phyloP scores from a whole-genome alignment of 2,329 filamentous ascomycete species.

The Leptographium flavum region DNA sequence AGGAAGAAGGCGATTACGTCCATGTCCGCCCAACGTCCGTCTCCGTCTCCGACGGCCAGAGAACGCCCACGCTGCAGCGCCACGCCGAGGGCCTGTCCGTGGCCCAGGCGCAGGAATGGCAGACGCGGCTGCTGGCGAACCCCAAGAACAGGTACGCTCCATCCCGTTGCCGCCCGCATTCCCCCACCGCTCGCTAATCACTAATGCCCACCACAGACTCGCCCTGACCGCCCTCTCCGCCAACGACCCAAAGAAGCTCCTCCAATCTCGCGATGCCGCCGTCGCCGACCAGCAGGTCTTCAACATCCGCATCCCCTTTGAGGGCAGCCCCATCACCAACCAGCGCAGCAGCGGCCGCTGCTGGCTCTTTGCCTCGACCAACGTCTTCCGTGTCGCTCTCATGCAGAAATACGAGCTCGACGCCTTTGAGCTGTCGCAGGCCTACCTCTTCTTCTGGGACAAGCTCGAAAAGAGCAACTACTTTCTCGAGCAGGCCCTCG shows the following conservation, averaged over 20 bases:
- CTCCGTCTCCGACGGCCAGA: neutral
- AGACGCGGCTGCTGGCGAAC: conserved; percentile 46
- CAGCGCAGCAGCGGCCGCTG: conserved; percentile 71
- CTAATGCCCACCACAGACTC: conserved; percentile 38
- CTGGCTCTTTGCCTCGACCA: conserved; percentile 88
- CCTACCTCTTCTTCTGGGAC: conserved; percentile 86
- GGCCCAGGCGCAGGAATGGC: conserved; percentile 40
- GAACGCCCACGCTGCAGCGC: neutral
- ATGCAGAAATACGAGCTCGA: conserved; percentile 72
- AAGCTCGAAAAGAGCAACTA: conserved; percentile 87
- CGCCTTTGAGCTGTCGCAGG: conserved; percentile 73
- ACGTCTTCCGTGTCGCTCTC: conserved; percentile 76
- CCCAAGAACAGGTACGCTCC: conserved; percentile 45
- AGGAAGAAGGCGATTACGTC: neutral
- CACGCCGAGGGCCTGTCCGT: conserved; percentile 32
- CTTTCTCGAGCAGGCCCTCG: conserved; percentile 73
- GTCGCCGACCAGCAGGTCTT: conserved; percentile 65
- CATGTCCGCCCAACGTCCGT: neutral
- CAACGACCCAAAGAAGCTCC: conserved; percentile 49
- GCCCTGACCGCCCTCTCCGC: conserved; percentile 60
- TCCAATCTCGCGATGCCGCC: conserved; percentile 47
- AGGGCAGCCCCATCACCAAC: conserved; percentile 74
- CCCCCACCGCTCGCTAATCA: no score
- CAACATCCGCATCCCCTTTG: conserved; percentile 69
- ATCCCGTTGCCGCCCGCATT: no score